These are phyloP conservation scores for Kuraishia floccosa DNA, from an alignment of 805 yeast genomes.

Conservation along the genomic window DNA sequence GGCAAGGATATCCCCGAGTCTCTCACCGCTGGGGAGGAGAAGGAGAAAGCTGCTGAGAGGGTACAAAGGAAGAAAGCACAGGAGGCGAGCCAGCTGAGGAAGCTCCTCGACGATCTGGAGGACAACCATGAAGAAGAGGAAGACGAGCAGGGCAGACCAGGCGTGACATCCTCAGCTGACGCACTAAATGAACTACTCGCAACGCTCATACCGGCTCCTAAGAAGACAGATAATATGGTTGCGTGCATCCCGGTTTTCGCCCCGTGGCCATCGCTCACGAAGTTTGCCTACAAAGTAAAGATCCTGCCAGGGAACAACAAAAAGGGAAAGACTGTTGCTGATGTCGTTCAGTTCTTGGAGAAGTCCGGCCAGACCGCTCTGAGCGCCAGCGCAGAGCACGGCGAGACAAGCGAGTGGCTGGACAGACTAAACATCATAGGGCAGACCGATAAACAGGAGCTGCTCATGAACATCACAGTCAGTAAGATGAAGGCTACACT, in stretches of 20 bases:
- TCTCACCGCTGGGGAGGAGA: neutral
- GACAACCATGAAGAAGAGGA: conserved; percentile 6
- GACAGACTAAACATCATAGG: conserved; percentile 48
- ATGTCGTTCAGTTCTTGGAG: conserved; percentile 48
- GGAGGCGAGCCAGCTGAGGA: conserved; percentile 17
- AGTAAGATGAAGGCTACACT: conserved; percentile 56
- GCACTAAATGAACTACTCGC: conserved; percentile 11
- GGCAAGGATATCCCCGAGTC: conserved; percentile 8
- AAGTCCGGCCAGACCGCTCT: conserved; percentile 18
- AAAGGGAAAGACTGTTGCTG: conserved; percentile 78
- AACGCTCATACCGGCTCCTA: conserved; percentile 29
- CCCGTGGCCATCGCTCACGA: conserved; percentile 76
- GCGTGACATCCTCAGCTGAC: no score
- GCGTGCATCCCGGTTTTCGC: conserved; percentile 82
- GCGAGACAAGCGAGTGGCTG: conserved; percentile 49
- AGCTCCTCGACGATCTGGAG: conserved; percentile 18
- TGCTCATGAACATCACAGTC: conserved; percentile 57
- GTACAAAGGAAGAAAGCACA: conserved; percentile 13
- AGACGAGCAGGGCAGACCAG: conserved; percentile 4
- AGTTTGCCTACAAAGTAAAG: conserved; percentile 73
- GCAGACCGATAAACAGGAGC: conserved; percentile 48
- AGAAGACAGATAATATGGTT: conserved; percentile 35
- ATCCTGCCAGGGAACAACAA: conserved; percentile 71
- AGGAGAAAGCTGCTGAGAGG: conserved; percentile 3
- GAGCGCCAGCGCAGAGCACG: conserved; percentile 2